Evolutionary conservation across 176 grass and related monocot genomes (phyloP).

Genomic region (Ampelocalamus luodianensis): DNA sequence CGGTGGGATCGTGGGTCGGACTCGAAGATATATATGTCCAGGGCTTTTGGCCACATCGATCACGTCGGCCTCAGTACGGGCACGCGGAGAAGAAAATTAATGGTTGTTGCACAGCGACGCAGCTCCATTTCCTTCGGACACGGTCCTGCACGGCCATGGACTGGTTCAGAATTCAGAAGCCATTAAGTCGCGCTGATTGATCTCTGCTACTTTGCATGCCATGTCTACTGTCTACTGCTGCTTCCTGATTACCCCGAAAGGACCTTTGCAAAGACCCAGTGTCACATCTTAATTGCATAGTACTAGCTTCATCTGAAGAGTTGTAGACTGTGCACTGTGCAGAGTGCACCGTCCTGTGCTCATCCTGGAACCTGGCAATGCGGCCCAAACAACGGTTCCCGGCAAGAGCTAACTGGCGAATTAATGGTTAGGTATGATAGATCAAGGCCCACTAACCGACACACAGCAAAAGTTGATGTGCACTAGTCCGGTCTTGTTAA

Average conservation of each 20-base stretch:
- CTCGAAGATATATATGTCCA: not conserved
- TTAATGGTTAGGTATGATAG: conserved; percentile 24
- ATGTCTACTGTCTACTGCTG: not conserved
- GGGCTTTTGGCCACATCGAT: not conserved
- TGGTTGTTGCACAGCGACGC: not conserved
- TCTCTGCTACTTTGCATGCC: not conserved
- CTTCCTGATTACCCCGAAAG: not conserved
- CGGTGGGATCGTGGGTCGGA: not conserved
- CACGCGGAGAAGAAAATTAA: not conserved
- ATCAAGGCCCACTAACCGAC: conserved; percentile 15
- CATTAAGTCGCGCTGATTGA: not conserved
- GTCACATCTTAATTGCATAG: not conserved
- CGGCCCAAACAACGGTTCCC: not conserved
- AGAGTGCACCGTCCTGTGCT: not conserved
- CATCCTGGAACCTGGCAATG: conserved; percentile 11
- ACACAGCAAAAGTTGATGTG: conserved; percentile 32
- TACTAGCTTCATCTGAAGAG: not conserved
- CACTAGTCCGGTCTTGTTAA: conserved; percentile 15
- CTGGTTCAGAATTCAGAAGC: not conserved
- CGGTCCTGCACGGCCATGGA: not conserved
- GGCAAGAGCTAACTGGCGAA: conserved; percentile 29
- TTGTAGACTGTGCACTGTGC: conserved; percentile 4
- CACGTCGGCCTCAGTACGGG: not conserved
- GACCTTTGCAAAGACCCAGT: not conserved
- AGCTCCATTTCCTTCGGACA: not conserved